Conservation (phyloP, 768 basidiomycete species). For the Termitomyces sp. region DNA sequence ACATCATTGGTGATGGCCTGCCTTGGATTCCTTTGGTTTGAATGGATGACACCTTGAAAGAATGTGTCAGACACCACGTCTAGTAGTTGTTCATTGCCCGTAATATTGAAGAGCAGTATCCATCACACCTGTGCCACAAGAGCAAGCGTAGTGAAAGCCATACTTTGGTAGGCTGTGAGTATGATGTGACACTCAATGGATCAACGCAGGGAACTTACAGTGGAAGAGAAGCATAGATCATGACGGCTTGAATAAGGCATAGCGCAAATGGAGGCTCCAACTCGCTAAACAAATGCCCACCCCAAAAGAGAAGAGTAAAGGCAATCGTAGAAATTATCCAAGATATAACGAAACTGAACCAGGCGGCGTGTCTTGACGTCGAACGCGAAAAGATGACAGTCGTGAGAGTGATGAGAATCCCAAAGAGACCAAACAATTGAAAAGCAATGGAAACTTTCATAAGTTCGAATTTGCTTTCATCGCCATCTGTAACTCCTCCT, state of each 20-base stretch:
- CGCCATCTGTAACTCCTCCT: not conserved
- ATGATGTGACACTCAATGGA: not conserved
- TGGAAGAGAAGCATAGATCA: not conserved
- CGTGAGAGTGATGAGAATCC: not conserved
- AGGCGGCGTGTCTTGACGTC: slow-evolving; percentile 19
- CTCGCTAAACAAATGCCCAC: slow-evolving; percentile 10
- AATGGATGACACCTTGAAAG: not conserved
- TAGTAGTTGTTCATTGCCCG: not conserved
- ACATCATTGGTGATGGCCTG: not conserved
- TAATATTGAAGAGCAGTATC: not conserved
- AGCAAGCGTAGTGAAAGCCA: not conserved
- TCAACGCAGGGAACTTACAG: not conserved
- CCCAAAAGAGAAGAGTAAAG: slow-evolving; percentile 21
- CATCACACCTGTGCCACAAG: not conserved
- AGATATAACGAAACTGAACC: slow-evolving; percentile 23
- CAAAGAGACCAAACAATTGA: not conserved
- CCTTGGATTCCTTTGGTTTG: not conserved
- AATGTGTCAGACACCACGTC: not conserved
- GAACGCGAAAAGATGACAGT: not conserved
- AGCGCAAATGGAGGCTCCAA: not conserved
- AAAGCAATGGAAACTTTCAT: not conserved
- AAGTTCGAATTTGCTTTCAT: not conserved
- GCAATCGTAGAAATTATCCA: slow-evolving; percentile 24
- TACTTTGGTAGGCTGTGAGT: not conserved
- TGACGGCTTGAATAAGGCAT: not conserved